Base-by-base conservation (phyloP, 1,139 yeast genomes). In the Kodamaea ohmeri region DNA sequence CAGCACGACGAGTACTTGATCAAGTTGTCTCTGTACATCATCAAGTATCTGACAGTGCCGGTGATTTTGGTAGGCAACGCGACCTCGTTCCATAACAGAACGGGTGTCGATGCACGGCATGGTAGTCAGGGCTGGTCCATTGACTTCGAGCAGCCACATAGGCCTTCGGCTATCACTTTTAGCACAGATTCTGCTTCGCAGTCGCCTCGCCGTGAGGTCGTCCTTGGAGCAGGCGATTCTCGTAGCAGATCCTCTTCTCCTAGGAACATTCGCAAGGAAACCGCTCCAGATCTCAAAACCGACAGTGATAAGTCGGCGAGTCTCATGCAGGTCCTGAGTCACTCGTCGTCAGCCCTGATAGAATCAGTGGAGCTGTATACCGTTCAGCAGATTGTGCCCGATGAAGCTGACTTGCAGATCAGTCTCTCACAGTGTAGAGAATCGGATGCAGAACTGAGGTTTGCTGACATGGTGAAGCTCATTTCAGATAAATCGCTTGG, bases 31-130 rank as follows among this genome's bases (percentile, higher is more conserved):
- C 65, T 72, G 19, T 71, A 67, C 43, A 49, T 66, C 38, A 53
- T 70, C 31, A 67, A 67, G 41, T 68, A 71, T 46, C 63, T 71
- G 3, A 52, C 69, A 1, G 59, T 67, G 2, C 76, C 76, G 0
- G 69, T 67, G 19, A 52, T 71, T 3, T 43, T 69, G 26, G 67
- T 68, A 7, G 73, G 73, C 8, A 63, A 60, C 43, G 31, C 46
- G 14, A 46, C 57, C 18, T 41, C 34, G 35, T 45, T 27, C 22
- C 32, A 28, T 22, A 48, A 45, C 21, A 33, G 29, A 12, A 42
- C 46, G 3, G 46, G 46, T 2, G 25, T 36, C n/a, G 45, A 44
- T n/a, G 38, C 36, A 6, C 37, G 32, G 8, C 27, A 19, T n/a
- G 27, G 28, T 17, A 25, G 11, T n/a, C 18, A 13, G 20, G 36